Base-by-base conservation (phyloP, 345 rosid genomes). In the Chamaenerion angustifolium region DNA sequence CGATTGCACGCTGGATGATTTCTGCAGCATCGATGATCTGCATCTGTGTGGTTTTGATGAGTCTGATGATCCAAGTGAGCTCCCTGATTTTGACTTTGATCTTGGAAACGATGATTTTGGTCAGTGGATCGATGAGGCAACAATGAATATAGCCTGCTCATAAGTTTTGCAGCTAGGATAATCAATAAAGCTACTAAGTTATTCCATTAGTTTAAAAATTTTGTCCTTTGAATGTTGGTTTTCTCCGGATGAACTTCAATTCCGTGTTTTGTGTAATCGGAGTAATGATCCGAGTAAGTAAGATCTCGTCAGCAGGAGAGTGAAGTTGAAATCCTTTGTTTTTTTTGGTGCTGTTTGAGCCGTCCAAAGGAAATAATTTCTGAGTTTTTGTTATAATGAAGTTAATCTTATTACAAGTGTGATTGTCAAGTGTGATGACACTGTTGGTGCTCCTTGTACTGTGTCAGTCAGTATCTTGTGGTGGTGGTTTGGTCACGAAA, bases 141-240 rank as follows among this genome's bases (percentile, higher is more conserved):
- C 56, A 3, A 60, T 18, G 53, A 76, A 78, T 52, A 79, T 79
- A 1, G 63, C 73, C 4, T 86, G 94, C 82, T 77, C 64, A 43
- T 78, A 76, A 86, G 87, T 92, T 83, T 92, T 92, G 96, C 82
- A 76, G 87, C 68, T 77, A 71, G 76, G 74, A 65, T 16, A 2
- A 12, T 55, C n/a, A 23, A 31, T 31, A 31, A 31, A 5, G 7
- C 7, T 31, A 31, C 7, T 31, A 31, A 31, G 37, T 31, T 31
- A 31, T 5, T 23, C 2, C 2, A 23, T 5, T 23, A 23, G 27
- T 23, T 23, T 23, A 31, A 7, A 31, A 31, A 7, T 31, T 31
- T 31, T 31, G 37, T 31, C 37, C 37, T 31, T 31, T 3, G 37
- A 31, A 7, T 31, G 37, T 31, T 23, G 27, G 5, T 23, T 23